Evolutionary conservation across 805 yeast genomes (phyloP).

Genomic region (Saccharomycopsis microspora): DNA sequence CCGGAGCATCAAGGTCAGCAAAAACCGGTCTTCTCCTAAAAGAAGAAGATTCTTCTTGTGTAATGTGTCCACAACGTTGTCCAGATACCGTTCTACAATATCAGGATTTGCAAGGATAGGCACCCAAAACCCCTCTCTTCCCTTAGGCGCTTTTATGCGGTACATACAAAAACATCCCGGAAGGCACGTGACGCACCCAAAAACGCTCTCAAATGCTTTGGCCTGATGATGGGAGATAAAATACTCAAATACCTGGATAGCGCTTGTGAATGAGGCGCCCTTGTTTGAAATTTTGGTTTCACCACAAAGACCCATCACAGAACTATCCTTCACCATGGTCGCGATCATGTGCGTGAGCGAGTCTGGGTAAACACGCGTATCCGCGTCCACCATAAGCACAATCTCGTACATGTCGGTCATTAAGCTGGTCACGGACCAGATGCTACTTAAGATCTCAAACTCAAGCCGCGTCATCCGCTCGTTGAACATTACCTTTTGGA

Average conservation of each 20-base stretch:
- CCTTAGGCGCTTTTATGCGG: constrained; percentile 83
- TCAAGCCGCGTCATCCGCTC: constrained; percentile 92
- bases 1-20: constrained; percentile 74
- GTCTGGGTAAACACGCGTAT: constrained; percentile 80
- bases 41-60: constrained; percentile 78
- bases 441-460: constrained; percentile 58
- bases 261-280: constrained; percentile 76
- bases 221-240: constrained; percentile 91
- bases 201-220: constrained; percentile 89
- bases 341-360: constrained; percentile 84
- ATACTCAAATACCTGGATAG: constrained; percentile 88
- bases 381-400: constrained; percentile 90
- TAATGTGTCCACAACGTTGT: constrained; percentile 71
- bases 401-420: constrained; percentile 77
- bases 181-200: constrained; percentile 89
- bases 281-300: constrained; percentile 88
- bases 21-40: constrained; percentile 83
- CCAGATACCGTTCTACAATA: constrained; percentile 84
- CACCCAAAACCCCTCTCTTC: constrained; percentile 74
- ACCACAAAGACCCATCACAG: constrained; percentile 88
- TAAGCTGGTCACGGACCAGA: constrained; percentile 77
- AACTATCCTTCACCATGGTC: constrained; percentile 78
- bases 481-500: constrained; percentile 79
- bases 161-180: constrained; percentile 95
- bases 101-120: constrained; percentile 90